A percentile compares a stretch with the other conserved stretches of the same genome.
phyloP scores from a whole-genome alignment of 2,329 filamentous ascomycete species.

The Karstenula rhodostoma region DNA sequence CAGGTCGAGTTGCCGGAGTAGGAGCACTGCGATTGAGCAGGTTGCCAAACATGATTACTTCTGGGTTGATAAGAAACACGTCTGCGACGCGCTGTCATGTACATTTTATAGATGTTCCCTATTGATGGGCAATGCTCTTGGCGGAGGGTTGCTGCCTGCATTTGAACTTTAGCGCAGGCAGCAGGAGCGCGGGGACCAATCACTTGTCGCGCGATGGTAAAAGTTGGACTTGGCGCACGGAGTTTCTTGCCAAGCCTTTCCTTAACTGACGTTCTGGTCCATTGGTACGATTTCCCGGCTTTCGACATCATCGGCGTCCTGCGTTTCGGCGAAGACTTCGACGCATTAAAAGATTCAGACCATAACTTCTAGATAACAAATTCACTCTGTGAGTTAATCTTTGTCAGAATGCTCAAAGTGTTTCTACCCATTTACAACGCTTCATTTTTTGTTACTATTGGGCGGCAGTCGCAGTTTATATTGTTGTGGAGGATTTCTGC shows the following conservation, averaged over 20 bases:
- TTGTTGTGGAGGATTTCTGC: too few species aligned
- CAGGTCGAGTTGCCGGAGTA: background rate
- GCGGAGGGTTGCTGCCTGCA: conserved; percentile 7
- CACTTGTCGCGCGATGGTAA: background rate
- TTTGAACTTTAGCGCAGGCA: background rate
- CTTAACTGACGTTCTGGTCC: too few species aligned
- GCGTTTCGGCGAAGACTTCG: too few species aligned
- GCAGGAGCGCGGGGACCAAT: background rate
- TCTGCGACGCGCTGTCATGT: conserved; percentile 4
- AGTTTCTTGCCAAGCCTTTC: too few species aligned
- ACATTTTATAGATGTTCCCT: background rate
- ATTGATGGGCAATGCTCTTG: background rate
- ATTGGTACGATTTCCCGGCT: too few species aligned
- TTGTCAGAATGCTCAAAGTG: background rate
- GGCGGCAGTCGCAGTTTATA: too few species aligned
- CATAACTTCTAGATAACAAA: too few species aligned
- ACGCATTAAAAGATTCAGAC: too few species aligned
- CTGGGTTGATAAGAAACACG: background rate
- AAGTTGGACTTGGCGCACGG: too few species aligned
- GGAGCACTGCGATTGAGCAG: background rate
- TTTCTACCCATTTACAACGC: background rate
- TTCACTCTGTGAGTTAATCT: background rate
- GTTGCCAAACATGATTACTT: background rate
- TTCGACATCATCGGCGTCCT: too few species aligned
- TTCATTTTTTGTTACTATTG: too few species aligned